Percentiles rank a stretch among this genome's conserved stretches.
phyloP scores from a whole-genome alignment of 1,139 yeast species.

The Saccharomyces hybrid region DNA sequence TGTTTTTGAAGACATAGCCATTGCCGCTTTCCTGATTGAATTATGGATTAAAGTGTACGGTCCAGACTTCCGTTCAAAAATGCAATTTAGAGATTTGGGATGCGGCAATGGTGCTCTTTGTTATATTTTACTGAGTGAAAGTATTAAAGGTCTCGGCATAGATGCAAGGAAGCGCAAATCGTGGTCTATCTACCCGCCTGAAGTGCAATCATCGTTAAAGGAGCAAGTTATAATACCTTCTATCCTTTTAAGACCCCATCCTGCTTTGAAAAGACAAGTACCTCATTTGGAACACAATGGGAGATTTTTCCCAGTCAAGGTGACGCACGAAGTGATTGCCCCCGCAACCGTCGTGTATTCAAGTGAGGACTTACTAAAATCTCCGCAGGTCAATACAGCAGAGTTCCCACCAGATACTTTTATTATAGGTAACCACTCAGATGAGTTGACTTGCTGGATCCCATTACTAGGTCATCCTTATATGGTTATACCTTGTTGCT shows the following conservation, averaged over 20 bases:
- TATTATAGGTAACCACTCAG: constrained; percentile 90
- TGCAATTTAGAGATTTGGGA: constrained; percentile 83
- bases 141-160: constrained; percentile 74
- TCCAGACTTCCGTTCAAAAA: constrained; percentile 35
- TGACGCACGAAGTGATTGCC: constrained; percentile 33
- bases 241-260: constrained; percentile 60
- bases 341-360: constrained; percentile 32
- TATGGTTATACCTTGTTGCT: constrained; percentile 91
- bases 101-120: constrained; percentile 93
- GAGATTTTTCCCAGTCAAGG: constrained; percentile 48
- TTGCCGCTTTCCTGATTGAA: constrained; percentile 91
- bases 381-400: constrained; percentile 58
- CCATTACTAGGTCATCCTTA: constrained; percentile 84
- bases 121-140: constrained; percentile 68
- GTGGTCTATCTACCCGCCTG: constrained; percentile 66
- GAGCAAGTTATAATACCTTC: constrained; percentile 81
- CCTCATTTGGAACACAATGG: constrained; percentile 56
- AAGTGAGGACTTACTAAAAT: constrained; percentile 39
- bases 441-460: constrained; percentile 92
- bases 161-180: constrained; percentile 89
- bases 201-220: constrained; percentile 48
- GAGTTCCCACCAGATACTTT: constrained; percentile 67
- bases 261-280: constrained; percentile 45
- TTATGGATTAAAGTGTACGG: constrained; percentile 63
- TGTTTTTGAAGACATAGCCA: constrained; percentile 93